phyloP scores from a whole-genome alignment of 305 asterid genomes.

The Euphrasia arctica region DNA sequence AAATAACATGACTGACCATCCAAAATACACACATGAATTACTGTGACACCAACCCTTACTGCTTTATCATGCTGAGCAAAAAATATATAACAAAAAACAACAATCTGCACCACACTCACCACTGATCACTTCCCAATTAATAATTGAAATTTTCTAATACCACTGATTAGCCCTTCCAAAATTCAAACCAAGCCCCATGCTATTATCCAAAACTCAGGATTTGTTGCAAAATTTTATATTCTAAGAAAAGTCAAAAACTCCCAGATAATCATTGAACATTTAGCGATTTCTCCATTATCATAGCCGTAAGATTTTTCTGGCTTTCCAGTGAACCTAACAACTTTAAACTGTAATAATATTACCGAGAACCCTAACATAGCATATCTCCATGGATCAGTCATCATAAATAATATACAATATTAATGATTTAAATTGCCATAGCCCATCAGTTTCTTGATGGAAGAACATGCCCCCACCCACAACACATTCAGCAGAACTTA shows the following conservation, averaged over 20 bases:
- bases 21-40: constrained; percentile 1
- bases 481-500: constrained; percentile 18
- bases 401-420: constrained; percentile 22
- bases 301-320: constrained; percentile 1
- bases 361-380: constrained; percentile 24
- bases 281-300: constrained; percentile 25
- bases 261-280: constrained; percentile 23
- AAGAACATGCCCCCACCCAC: too few species aligned
- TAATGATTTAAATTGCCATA: background rate
- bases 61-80: constrained; percentile 18
- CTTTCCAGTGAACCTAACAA: constrained; percentile 25
- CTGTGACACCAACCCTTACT: background rate
- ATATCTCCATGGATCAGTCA: constrained; percentile 19
- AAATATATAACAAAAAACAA: constrained; percentile 4
- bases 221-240: constrained; percentile 16
- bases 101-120: constrained; percentile 11
- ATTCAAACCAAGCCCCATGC: constrained; percentile 23
- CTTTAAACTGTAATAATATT: constrained; percentile 19
- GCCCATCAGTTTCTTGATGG: too few species aligned
- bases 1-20: constrained; percentile 22
- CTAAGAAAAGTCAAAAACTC: constrained; percentile 11
- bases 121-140: constrained; percentile 18
- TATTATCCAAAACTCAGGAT: constrained; percentile 4
- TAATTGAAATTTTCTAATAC: constrained; percentile 16
- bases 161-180: constrained; percentile 20